phyloP scores from a whole-genome alignment of 495 filamentous ascomycete species.

The Lindgomyces ingoldianus region DNA sequence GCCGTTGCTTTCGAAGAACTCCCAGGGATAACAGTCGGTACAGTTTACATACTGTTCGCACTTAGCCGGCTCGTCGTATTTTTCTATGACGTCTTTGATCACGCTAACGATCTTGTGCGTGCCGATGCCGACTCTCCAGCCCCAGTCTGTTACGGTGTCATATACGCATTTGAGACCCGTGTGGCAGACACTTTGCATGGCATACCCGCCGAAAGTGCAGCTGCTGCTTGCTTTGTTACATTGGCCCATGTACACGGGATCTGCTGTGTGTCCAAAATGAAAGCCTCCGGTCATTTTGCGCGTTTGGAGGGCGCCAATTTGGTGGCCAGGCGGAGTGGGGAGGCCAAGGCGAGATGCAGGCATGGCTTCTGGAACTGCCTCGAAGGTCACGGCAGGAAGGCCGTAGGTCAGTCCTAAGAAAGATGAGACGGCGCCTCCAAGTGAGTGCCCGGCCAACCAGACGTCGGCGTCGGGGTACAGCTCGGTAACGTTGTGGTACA shows the following conservation, averaged over 20 bases:
- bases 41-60: constrained; percentile 78
- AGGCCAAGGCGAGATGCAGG: constrained; percentile 83
- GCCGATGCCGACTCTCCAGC: constrained; percentile 82
- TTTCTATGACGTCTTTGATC: constrained; percentile 79
- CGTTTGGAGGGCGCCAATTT: constrained; percentile 67
- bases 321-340: constrained; percentile 76
- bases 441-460: constrained; percentile 87
- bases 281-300: constrained; percentile 75
- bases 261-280: constrained; percentile 94
- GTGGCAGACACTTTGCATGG: constrained; percentile 88
- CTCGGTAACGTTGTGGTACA: constrained; percentile 88
- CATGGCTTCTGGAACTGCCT: constrained; percentile 87
- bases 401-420: constrained; percentile 90
- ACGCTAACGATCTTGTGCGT: constrained; percentile 84
- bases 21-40: constrained; percentile 89
- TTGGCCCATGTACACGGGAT: constrained; percentile 90
- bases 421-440: constrained; percentile 83
- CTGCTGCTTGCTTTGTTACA: constrained; percentile 86
- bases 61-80: constrained; percentile 73
- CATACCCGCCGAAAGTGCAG: constrained; percentile 92
- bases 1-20: constrained; percentile 87
- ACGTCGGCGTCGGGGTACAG: constrained; percentile 83
- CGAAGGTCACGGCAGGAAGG: constrained; percentile 81
- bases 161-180: constrained; percentile 85
- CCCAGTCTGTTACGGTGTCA: constrained; percentile 85